Conservation (phyloP, 2,329 filamentous ascomycete species). For the Domatiomyces catenatus region DNA sequence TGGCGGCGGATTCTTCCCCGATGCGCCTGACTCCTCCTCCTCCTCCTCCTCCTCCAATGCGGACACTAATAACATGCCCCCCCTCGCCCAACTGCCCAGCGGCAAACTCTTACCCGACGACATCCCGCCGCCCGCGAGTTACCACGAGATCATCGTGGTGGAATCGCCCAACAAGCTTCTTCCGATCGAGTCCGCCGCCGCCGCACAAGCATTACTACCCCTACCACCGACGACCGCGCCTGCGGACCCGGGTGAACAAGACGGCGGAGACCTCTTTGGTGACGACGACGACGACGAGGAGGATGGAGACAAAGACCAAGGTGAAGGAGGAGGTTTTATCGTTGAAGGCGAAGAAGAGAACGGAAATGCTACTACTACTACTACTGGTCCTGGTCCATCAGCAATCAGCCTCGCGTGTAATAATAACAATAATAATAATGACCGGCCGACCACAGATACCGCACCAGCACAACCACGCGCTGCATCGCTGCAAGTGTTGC, state of each 20-base stretch:
- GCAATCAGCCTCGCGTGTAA: constrained; percentile 14
- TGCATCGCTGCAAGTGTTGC: neutral
- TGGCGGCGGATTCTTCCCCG: constrained; percentile 27
- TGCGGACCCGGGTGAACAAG: neutral
- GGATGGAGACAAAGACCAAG: neutral
- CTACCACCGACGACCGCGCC: neutral
- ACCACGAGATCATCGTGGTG: constrained; percentile 10
- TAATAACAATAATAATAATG: constrained; percentile 3
- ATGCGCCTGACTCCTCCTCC: constrained; percentile 20
- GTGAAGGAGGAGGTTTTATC: constrained; percentile 18
- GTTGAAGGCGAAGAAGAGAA: constrained; percentile 13
- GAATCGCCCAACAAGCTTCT: constrained; percentile 10
- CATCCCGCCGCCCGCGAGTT: constrained; percentile 9
- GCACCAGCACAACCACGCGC: neutral
- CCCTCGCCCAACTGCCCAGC: neutral
- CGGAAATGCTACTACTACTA: neutral
- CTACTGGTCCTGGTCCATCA: constrained; percentile 8
- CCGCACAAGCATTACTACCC: no score
- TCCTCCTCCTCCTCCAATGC: no score
- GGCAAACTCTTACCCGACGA: constrained; percentile 4
- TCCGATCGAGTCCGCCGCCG: no score
- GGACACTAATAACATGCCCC: neutral
- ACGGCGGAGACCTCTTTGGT: neutral
- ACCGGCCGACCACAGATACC: no score
- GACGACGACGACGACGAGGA: constrained; percentile 1